Evolutionary conservation across 352 stramenopile genomes (phyloP), one percentile per base, ranked within the genome.

Genomic region (Pythium rhizo-oryzae): DNA sequence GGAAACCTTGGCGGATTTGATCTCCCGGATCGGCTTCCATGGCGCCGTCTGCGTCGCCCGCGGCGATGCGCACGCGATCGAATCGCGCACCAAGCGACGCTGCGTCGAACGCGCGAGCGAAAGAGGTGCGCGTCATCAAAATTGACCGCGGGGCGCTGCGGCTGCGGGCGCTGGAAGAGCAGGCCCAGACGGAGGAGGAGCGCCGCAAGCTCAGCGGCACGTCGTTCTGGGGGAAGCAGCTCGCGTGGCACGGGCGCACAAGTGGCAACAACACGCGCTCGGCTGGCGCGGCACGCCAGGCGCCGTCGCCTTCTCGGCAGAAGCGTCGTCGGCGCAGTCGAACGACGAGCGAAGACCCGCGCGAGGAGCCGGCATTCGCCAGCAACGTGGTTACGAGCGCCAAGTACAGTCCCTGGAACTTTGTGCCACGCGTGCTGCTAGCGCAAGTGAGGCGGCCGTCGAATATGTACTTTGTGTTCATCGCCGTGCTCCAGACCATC

Each of bases 391-490:
- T 96, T 16, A 75, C 90, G 37, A 95, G 80, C 30, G 84, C 89
- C 63, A 94, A 95, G 75, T 96, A 96, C 69, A 95, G 66, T 33
- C 37, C 77, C 15, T 90, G 76, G 78, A 94, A 91, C 69, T 96
- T 96, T 60, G 65, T 70, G 11, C 84, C 84, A 50, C 80, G 84
- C 44, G 85, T 93, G 58, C 69, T 96, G 24, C 62, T 90, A n/a
- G 85, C 85, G 33, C 84, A 94, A 37, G 16, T 94, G 39, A 66
- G 91, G 71, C 78, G 81, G n/a, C 83, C 86, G 50, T 91, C 84
- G 30, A 95, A 95, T 60, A 47, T 92, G 11, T 97, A 96, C 58
- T 97, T 96, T 53, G 68, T 97, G 52, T 89, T 95, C 50, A 93
- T 97, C 60, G 82, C 87, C 8, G 69, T 89, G 63, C 72, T 96